Evolutionary conservation across 2,329 filamentous ascomycete genomes (phyloP), one percentile per base, ranked within the genome.

Genomic region (Aspergillus proliferans): DNA sequence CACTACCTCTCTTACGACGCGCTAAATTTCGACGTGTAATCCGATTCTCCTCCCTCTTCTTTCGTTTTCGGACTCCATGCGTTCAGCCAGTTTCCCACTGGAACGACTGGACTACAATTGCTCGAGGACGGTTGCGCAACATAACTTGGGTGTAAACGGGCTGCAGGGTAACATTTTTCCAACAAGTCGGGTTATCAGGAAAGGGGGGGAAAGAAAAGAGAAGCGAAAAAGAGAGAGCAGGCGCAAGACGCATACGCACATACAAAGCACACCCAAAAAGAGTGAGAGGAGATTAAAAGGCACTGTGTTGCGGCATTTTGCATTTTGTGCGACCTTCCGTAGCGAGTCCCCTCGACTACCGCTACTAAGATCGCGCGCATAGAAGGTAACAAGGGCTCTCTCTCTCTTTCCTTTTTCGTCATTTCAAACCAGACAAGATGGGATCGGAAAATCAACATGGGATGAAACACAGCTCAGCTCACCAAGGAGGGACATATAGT

Each of bases 361-460:
- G 51, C 54, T 51, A 51, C 55, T 49, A 51, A 53, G 52, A 26
- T 54, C 51, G 50, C 52, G 51, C 52, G 50, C 46, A 40, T 47
- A 34, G 47, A 28, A 15, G 26, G 9, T 47, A 48, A 51, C 51
- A 44, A 12, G 8, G 18, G 34, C n/a, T 38, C 18, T 38, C 34
- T 18, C n/a, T 38, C 15, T 38, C n/a, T 38, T 38, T 38, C 34
- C 34, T 38, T 30, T 30, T 30, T 30, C 26, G 26, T 30, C 26
- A 30, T 30, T 30, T 30, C 26, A 30, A 19, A 21, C 15, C n/a
- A 21, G 19, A 21, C 56, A 66, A 61, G 52, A 72, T 73, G 70
- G 70, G 72, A 54, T 56, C 67, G 56, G 70, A 71, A 52, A 64
- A 67, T 57, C 59, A 65, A 46, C 70, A 71, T 63, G 66, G 65